These are phyloP conservation scores for Davidsoniella neocaledoniae DNA, from an alignment of 2,329 filamentous ascomycete genomes.

Conservation along the genomic window DNA sequence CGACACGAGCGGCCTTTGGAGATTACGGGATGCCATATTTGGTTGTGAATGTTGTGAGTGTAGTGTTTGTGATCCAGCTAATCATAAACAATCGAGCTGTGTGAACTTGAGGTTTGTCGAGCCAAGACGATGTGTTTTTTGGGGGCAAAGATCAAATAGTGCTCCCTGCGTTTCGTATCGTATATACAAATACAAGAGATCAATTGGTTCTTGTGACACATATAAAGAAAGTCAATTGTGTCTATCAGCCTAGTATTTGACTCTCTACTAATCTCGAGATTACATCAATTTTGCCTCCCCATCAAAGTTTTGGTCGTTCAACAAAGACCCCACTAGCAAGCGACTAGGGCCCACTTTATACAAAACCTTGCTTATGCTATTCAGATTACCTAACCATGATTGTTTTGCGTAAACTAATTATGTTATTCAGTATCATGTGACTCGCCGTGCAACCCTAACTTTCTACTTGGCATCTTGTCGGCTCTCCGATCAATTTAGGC, in stretches of 20 bases:
- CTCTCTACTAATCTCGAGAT: not conserved
- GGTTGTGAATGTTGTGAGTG: not conserved
- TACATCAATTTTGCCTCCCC: conserved; percentile 5
- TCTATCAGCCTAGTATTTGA: not conserved
- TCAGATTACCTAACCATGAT: not conserved
- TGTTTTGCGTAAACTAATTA: not conserved
- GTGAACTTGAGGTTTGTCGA: too few relatives aligned
- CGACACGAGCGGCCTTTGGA: conserved; percentile 22
- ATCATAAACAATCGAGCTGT: not conserved
- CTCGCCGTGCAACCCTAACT: too few relatives aligned
- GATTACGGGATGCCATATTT: conserved; percentile 22
- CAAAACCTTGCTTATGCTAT: not conserved
- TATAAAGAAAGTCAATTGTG: not conserved
- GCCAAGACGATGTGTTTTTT: too few relatives aligned
- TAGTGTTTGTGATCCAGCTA: not conserved
- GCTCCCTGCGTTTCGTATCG: not conserved
- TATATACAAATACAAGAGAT: not conserved
- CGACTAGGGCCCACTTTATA: not conserved
- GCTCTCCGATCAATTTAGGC: not conserved
- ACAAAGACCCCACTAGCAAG: not conserved
- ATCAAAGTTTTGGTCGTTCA: conserved; percentile 2
- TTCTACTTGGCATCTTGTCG: not conserved
- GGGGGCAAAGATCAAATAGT: not conserved
- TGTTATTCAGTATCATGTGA: too few relatives aligned
- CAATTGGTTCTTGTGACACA: not conserved